Evolutionary conservation across 2,329 filamentous ascomycete species (phyloP).

Genomic region (Ophiosphaerella narmari): DNA sequence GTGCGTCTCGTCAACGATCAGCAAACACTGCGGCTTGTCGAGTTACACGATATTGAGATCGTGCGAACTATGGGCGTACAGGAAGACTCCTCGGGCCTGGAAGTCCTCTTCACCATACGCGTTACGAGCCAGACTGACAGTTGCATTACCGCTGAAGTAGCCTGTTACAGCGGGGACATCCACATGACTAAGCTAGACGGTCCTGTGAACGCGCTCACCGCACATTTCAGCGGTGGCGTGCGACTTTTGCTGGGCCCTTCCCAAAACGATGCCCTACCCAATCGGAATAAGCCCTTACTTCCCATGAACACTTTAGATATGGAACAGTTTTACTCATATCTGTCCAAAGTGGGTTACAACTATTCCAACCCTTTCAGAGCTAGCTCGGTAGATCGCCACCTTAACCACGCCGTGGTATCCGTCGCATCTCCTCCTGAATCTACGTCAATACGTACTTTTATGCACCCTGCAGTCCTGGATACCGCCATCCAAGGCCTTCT

Average conservation of each 20-base stretch:
- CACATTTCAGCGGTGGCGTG: constrained; percentile 4
- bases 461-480: constrained; percentile 37
- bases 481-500: constrained; percentile 35
- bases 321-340: not conserved
- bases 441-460: not conserved
- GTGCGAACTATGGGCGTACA: constrained; percentile 12
- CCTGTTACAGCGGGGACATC: constrained; percentile 10
- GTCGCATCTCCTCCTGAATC: not conserved
- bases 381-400: not conserved
- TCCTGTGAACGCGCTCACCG: constrained; percentile 3
- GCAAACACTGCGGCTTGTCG: constrained; percentile 8
- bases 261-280: no score
- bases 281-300: no score
- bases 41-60: constrained; percentile 17
- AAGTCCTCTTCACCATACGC: not conserved
- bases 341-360: not conserved
- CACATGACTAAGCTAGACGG: constrained; percentile 5
- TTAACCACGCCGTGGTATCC: not conserved
- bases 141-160: constrained; percentile 7
- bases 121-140: constrained; percentile 1
- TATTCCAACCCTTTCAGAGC: not conserved
- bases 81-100: constrained; percentile 1
- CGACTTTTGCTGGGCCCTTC: no score
- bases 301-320: not conserved
- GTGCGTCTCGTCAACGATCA: not conserved